A percentile compares a stretch with the other conserved stretches of the same genome.
Evolutionary conservation across 129 eudicot species (phyloP).

Genomic region (Chrysanthemum seticuspe): DNA sequence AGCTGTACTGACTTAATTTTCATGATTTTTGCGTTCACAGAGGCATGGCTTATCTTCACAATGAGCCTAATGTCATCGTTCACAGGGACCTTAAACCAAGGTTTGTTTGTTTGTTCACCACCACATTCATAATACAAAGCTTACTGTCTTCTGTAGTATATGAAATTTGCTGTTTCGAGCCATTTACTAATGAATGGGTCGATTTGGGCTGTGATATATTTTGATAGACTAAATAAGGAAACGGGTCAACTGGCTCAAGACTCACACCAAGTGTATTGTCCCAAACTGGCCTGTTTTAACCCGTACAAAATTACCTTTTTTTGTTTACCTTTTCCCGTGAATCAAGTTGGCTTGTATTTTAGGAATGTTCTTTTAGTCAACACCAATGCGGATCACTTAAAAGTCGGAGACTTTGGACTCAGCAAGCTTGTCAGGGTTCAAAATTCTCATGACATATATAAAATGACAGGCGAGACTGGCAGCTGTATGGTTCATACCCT

Average conservation of each 20-base stretch:
- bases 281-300: too few species aligned
- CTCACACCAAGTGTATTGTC: too few species aligned
- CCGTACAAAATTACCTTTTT: background rate
- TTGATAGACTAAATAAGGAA: background rate
- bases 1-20: background rate
- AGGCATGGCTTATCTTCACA: conserved; percentile 99
- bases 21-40: conserved; percentile 37
- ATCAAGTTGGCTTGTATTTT: conserved; percentile 17
- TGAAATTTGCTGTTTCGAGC: background rate
- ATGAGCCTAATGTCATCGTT: conserved; percentile 88
- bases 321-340: conserved; percentile 1
- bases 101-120: conserved; percentile 35
- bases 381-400: conserved; percentile 89
- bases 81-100: conserved; percentile 97
- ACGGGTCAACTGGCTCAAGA: background rate
- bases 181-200: background rate
- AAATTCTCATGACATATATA: conserved; percentile 86
- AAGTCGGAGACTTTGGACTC: conserved; percentile 97
- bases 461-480: conserved; percentile 99
- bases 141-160: conserved; percentile 7
- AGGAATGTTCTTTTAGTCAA: conserved; percentile 98
- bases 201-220: background rate
- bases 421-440: conserved; percentile 93
- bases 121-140: conserved; percentile 3
- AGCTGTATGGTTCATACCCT: conserved; percentile 68